These are phyloP conservation scores for Hypoxylon trugodes DNA, from an alignment of 495 filamentous ascomycete species.

Conservation along the genomic window DNA sequence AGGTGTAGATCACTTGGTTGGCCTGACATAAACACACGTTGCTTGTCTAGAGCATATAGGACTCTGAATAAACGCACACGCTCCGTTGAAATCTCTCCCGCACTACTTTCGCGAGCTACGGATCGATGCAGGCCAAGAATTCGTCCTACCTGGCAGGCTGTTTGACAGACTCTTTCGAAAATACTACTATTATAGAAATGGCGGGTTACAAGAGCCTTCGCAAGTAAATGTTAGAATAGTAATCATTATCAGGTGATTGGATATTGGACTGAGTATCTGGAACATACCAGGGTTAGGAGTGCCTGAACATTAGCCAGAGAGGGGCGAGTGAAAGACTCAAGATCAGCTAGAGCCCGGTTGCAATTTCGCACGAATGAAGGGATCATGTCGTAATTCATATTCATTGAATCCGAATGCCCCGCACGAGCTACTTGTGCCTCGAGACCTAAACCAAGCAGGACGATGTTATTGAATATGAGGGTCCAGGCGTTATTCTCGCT, in stretches of 20 bases:
- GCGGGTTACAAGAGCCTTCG: constrained; percentile 12
- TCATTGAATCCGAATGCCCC: constrained; percentile 3
- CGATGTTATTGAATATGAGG: constrained; percentile 34
- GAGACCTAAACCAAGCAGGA: constrained; percentile 22
- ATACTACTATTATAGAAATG: constrained; percentile 25
- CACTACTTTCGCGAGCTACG: not conserved
- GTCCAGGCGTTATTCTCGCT: constrained; percentile 6
- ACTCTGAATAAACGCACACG: constrained; percentile 20
- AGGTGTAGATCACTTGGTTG: constrained; percentile 26
- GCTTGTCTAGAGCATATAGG: constrained; percentile 31
- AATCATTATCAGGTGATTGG: not conserved
- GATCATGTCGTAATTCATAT: constrained; percentile 21
- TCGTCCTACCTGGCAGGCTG: constrained; percentile 31
- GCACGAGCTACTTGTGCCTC: constrained; percentile 20
- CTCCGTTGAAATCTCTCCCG: not conserved
- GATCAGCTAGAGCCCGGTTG: constrained; percentile 23
- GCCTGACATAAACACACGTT: constrained; percentile 28
- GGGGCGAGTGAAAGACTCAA: constrained; percentile 13
- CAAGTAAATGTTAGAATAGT: not conserved
- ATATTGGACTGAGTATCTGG: not conserved
- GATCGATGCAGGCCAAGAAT: constrained; percentile 21
- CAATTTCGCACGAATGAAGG: constrained; percentile 34
- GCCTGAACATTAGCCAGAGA: constrained; percentile 22
- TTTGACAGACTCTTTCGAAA: constrained; percentile 23
- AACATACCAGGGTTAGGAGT: constrained; percentile 25